Evolutionary conservation across 2,329 filamentous ascomycete species (phyloP).

Genomic region (Mycosphaerella arachidis): DNA sequence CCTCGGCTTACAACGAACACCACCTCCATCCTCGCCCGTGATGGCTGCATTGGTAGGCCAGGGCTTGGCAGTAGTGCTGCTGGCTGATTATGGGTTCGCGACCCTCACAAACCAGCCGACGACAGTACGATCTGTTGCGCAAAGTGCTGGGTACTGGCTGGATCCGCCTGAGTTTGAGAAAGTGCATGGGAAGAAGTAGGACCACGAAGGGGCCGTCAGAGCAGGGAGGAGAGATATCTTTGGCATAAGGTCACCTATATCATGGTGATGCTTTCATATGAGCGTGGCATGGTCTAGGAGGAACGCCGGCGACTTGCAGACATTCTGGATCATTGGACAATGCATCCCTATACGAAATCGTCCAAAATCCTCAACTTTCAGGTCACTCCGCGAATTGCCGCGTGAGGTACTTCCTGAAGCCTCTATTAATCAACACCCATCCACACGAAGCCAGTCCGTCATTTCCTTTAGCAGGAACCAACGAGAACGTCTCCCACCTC

Average conservation of each 20-base stretch:
- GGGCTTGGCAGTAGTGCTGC: conserved; percentile 32
- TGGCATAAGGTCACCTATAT: too few relatives aligned
- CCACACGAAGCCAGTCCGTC: conserved; percentile 11
- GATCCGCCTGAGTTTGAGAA: conserved; percentile 21
- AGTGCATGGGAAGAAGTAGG: conserved; percentile 11
- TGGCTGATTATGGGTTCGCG: conserved; percentile 28
- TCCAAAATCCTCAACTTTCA: background rate
- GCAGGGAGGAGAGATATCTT: too few relatives aligned
- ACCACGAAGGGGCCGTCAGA: too few relatives aligned
- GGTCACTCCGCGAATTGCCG: conserved; percentile 33
- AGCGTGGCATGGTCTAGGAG: too few relatives aligned
- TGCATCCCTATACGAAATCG: background rate
- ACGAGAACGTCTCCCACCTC: conserved; percentile 34
- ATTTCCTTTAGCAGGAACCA: conserved; percentile 18
- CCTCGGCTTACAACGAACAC: conserved; percentile 29
- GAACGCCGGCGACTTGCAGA: too few relatives aligned
- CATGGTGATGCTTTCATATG: too few relatives aligned
- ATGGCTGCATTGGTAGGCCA: conserved; percentile 34
- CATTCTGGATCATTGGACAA: too few relatives aligned
- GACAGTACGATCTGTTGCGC: conserved; percentile 23
- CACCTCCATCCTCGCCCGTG: conserved; percentile 26
- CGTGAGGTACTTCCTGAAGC: conserved; percentile 33
- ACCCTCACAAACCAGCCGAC: conserved; percentile 20
- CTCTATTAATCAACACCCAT: conserved; percentile 28
- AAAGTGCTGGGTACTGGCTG: conserved; percentile 28